Percentiles rank a stretch among this genome's conserved stretches.
These are phyloP conservation scores for Trichoderma polysporum DNA, from an alignment of 2,329 filamentous ascomycete genomes.

Conservation along the genomic window DNA sequence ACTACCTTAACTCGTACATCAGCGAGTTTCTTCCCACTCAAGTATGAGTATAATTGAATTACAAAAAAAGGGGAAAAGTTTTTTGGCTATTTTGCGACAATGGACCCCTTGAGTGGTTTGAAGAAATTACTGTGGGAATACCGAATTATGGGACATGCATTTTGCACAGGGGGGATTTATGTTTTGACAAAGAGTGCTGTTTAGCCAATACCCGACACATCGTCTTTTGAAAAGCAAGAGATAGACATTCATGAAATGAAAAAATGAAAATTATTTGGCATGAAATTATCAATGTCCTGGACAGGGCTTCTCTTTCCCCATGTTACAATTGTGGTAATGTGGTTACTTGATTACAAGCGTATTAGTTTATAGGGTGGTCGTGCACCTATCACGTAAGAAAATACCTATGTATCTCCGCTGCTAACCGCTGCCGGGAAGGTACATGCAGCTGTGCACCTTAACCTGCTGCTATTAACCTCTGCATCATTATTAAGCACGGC, in stretches of 20 bases:
- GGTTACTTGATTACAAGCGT: background rate
- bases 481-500: background rate
- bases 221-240: background rate
- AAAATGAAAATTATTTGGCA: too few relatives aligned
- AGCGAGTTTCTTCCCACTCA: background rate
- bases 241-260: background rate
- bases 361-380: background rate
- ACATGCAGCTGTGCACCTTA: conserved; percentile 11
- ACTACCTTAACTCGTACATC: conserved; percentile 47
- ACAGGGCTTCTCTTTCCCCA: background rate
- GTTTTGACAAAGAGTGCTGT: background rate
- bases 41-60: background rate
- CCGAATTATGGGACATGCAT: background rate
- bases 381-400: background rate
- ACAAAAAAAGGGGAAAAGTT: too few relatives aligned
- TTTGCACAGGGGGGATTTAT: background rate
- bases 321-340: too few relatives aligned
- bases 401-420: background rate
- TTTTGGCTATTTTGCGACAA: background rate
- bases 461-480: background rate
- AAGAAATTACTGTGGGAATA: background rate
- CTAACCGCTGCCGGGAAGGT: background rate
- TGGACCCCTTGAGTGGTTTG: background rate
- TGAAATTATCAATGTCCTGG: background rate
- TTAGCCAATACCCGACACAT: background rate